Evolutionary conservation across 495 filamentous ascomycete species (phyloP).

Genomic region (Astrothelium macrocarpum): DNA sequence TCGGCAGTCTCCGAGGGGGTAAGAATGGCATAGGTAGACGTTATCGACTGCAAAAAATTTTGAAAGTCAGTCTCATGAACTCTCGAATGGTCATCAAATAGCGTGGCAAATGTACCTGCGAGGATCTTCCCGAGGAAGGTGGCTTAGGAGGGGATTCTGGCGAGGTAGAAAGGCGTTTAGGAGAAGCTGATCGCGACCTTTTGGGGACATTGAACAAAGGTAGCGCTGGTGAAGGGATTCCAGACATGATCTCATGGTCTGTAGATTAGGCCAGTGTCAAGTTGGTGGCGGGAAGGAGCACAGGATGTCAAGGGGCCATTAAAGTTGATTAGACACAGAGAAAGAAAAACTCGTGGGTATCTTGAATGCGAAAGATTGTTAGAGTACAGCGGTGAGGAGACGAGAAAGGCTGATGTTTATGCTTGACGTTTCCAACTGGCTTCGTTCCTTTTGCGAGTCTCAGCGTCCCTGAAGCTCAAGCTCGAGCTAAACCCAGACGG

Average conservation of each 20-base stretch:
- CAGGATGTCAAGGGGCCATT: neutral
- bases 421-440: constrained; percentile 1
- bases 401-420: neutral
- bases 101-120: neutral
- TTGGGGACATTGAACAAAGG: constrained; percentile 47
- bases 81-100: neutral
- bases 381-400: no score
- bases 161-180: neutral
- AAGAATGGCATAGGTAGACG: constrained; percentile 53
- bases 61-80: no score
- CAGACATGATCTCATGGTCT: constrained; percentile 43
- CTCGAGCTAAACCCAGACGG: neutral
- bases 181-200: constrained; percentile 26
- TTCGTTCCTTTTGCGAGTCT: neutral
- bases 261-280: constrained; percentile 9
- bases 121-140: neutral
- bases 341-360: no score
- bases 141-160: constrained; percentile 4
- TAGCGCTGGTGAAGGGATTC: constrained; percentile 44
- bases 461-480: neutral
- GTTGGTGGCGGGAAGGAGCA: neutral
- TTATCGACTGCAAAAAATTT: constrained; percentile 40
- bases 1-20: constrained; percentile 67
- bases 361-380: neutral
- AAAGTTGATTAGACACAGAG: no score